Conservation (phyloP, 1,284 basidiomycete species). For the Trametes versicolor region DNA sequence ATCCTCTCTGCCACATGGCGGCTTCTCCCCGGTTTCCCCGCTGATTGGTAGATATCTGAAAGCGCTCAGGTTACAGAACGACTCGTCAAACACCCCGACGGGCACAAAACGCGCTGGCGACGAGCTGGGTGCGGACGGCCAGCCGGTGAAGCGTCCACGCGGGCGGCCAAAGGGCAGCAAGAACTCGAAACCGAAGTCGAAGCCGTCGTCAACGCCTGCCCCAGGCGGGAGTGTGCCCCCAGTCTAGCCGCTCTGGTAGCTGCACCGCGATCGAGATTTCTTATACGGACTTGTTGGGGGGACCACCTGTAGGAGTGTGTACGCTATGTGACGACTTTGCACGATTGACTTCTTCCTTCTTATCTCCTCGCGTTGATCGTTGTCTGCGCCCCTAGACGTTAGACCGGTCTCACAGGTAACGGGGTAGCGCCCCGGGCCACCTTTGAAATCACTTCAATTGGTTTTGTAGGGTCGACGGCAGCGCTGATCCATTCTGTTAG, state of each 20-base stretch:
- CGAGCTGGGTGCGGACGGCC: slow-evolving; percentile 42
- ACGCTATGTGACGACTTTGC: slow-evolving; percentile 23
- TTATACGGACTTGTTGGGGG: neutral
- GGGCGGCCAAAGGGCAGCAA: slow-evolving; percentile 58
- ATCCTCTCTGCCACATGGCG: neutral
- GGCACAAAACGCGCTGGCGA: slow-evolving; percentile 44
- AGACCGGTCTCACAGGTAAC: slow-evolving; percentile 20
- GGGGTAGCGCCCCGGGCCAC: neutral
- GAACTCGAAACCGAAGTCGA: slow-evolving; percentile 46
- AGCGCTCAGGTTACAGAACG: slow-evolving; percentile 47
- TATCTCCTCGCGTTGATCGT: slow-evolving; percentile 11
- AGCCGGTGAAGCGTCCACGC: slow-evolving; percentile 52
- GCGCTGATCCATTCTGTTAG: slow-evolving; percentile 2
- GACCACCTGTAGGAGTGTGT: slow-evolving; percentile 11
- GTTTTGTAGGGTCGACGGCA: neutral
- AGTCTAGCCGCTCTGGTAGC: slow-evolving; percentile 6
- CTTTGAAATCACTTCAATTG: neutral
- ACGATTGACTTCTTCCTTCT: slow-evolving; percentile 13
- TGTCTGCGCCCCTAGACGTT: neutral
- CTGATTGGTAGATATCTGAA: slow-evolving; percentile 48
- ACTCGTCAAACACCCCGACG: slow-evolving; percentile 32
- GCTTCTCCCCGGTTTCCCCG: slow-evolving; percentile 1
- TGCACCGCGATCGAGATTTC: neutral
- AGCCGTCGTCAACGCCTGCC: slow-evolving; percentile 21
- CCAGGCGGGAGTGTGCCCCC: slow-evolving; percentile 14